Evolutionary conservation across 306 rosid species (phyloP).

Genomic region (Citrullus colocynthis): DNA sequence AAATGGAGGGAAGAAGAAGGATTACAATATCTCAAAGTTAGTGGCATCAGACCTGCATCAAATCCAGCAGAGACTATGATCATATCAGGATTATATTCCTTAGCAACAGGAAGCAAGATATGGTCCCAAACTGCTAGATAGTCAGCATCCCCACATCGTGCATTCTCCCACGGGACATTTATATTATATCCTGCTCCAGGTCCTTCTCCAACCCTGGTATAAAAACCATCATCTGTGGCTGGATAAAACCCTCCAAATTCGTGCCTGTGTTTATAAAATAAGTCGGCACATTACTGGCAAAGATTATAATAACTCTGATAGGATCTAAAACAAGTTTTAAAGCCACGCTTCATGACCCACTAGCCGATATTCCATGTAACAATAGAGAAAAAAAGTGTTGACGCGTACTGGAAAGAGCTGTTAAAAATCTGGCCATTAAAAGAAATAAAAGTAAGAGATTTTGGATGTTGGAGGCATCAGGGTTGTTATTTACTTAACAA

Average conservation of each 20-base stretch:
- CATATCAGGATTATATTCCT: slow-evolving; percentile 71
- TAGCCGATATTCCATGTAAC: neutral
- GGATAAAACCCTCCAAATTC: slow-evolving; percentile 90
- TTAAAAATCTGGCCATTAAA: neutral
- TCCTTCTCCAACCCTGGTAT: slow-evolving; percentile 73
- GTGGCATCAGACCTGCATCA: slow-evolving; percentile 66
- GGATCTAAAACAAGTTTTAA: neutral
- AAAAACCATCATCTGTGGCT: slow-evolving; percentile 51
- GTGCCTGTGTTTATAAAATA: slow-evolving; percentile 46
- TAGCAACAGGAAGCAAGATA: slow-evolving; percentile 77
- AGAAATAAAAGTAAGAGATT: neutral
- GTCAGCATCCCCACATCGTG: slow-evolving; percentile 80
- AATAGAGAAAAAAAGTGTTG: neutral
- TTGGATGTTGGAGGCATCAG: neutral
- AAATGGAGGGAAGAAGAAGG: neutral
- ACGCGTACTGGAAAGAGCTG: neutral
- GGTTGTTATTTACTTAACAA: neutral
- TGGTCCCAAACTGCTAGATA: slow-evolving; percentile 94
- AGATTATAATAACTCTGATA: neutral
- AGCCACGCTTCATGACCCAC: neutral
- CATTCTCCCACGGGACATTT: slow-evolving; percentile 98
- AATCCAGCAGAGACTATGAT: slow-evolving; percentile 87
- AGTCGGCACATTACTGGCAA: slow-evolving; percentile 12
- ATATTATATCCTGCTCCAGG: slow-evolving; percentile 75
- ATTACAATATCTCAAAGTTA: neutral